Evolutionary conservation across 768 basidiomycete species (phyloP), one percentile per base, ranked within the genome.

Genomic region (Boletus insuetus): DNA sequence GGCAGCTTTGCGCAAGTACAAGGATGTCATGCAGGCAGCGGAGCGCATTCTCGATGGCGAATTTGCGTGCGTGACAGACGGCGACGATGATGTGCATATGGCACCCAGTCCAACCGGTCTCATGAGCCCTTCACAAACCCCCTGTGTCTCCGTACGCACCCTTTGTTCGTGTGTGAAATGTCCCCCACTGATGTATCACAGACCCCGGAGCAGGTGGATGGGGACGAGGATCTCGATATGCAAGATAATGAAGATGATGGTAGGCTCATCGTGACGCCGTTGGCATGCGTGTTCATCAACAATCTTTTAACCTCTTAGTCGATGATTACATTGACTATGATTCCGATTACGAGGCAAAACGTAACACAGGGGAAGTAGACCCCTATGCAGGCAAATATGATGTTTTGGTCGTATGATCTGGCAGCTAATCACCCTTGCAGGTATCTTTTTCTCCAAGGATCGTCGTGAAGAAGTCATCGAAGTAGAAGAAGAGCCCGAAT

Each of bases 381-480:
- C 94, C 94, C 12, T 97, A 97, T 69, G 85, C 92, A 59, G 91
- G 93, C 83, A 71, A 60, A 74, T 54, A 34, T 41, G 26, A 32
- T 35, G 46, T n/a, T 11, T 54, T 9, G 40, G 35, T 24, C 20
- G 14, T 24, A 14, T 48, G 54, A 41, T 55, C 52, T 51, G 12
- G 49, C 13, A 20, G 22, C 46, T 59, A 46, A 62, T 49, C 54
- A 16, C 44, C 6, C 38, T 39, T 39, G 6, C 55, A 93, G 93
- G 91, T 22, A 84, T 96, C 50, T 96, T 96, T 79, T 97, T 94
- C 71, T 96, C 94, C 41, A 96, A 96, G 75, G 92, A 94, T 67
- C 82, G 94, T 46, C 82, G 84, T 40, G 94, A 96, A 72, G 90
- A 91, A 70, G 89, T 95, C 37, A 91, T 95, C 45, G 94, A 97